Evolutionary conservation across 2,329 filamentous ascomycete species (phyloP).

Genomic region (Aureobasidium pullulans): DNA sequence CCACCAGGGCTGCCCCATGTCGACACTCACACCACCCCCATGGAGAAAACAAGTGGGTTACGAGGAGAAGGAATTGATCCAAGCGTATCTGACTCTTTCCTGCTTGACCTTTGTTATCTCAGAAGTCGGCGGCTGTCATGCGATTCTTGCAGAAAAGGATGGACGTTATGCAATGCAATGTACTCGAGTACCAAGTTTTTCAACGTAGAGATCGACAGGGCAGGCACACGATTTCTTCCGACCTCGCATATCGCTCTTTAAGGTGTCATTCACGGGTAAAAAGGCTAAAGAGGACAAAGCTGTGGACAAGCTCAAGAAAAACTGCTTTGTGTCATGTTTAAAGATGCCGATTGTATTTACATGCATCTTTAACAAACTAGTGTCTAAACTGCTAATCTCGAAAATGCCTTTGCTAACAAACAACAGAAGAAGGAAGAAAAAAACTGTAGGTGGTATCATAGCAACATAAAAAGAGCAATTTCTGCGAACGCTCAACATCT

Average conservation of each 20-base stretch:
- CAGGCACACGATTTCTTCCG: conserved; percentile 4
- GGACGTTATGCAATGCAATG: not conserved
- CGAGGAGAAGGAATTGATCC: not conserved
- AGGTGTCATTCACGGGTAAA: conserved; percentile 6
- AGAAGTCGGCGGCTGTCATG: not conserved
- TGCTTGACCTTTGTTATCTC: no score
- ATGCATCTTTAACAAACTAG: not conserved
- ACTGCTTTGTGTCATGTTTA: not conserved
- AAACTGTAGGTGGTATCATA: not conserved
- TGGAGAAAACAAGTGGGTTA: not conserved
- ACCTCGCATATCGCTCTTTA: not conserved
- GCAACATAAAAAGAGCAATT: not conserved
- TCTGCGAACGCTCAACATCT: conserved; percentile 55
- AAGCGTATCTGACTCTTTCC: no score
- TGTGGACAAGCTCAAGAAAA: not conserved
- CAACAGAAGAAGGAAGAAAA: not conserved
- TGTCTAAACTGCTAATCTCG: not conserved
- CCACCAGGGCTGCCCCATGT: no score
- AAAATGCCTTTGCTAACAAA: not conserved
- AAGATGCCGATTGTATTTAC: not conserved
- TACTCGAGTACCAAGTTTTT: no score
- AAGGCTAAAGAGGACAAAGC: not conserved
- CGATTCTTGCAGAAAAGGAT: not conserved
- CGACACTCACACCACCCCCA: no score
- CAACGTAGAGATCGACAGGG: not conserved